Evolutionary conservation across 148 eudicot species (phyloP).

Genomic region (Fagopyrum tataricum): DNA sequence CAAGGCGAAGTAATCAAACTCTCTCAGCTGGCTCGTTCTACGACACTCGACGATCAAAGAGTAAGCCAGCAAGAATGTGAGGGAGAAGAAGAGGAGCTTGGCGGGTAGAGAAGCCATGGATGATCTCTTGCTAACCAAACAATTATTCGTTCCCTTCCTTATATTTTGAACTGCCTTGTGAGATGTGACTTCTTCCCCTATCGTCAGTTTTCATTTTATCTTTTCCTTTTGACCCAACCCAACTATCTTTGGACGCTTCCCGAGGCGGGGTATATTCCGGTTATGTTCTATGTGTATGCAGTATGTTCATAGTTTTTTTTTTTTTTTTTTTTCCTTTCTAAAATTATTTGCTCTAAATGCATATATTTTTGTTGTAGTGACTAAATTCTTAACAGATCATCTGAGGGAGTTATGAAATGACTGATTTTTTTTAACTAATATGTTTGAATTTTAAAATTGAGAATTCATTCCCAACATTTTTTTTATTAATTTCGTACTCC

Average conservation of each 20-base stretch:
- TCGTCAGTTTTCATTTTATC: neutral
- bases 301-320: neutral
- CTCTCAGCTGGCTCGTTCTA: conserved; percentile 35
- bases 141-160: neutral
- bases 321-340: no score
- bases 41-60: neutral
- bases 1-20: conserved; percentile 76
- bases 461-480: no score
- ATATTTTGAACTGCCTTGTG: neutral
- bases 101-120: conserved; percentile 12
- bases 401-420: no score
- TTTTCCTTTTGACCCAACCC: neutral
- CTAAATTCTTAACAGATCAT: no score
- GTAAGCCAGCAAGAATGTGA: neutral
- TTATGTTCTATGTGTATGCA: neutral
- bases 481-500: no score
- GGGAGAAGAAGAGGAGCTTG: conserved; percentile 5
- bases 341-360: no score
- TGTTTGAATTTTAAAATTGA: no score
- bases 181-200: neutral
- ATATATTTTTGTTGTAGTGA: no score
- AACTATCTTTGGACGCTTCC: conserved; percentile 3
- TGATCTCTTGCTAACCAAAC: neutral
- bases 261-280: neutral
- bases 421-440: no score